Conservation (phyloP, 2,329 filamentous ascomycete genomes). For the Pseudocercospora ulei region DNA sequence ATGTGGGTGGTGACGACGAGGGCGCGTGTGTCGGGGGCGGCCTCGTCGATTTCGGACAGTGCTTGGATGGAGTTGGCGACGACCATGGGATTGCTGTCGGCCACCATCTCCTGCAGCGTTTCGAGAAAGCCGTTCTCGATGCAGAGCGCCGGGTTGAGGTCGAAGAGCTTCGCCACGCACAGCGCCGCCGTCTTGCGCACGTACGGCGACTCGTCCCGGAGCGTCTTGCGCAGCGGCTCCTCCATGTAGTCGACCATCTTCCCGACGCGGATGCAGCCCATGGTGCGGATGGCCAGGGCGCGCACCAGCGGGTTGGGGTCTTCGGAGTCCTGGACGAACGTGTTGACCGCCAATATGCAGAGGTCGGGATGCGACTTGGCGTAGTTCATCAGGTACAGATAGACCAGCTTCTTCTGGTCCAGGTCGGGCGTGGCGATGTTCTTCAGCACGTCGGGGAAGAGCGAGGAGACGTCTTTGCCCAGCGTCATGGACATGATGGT, state of each 20-base stretch:
- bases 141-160: conserved; percentile 83
- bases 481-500: conserved; percentile 99
- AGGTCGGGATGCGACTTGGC: conserved; percentile 97
- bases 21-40: conserved; percentile 80
- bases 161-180: conserved; percentile 95
- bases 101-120: conserved; percentile 86
- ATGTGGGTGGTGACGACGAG: conserved; percentile 71
- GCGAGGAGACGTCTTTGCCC: conserved; percentile 92
- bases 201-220: conserved; percentile 95
- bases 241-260: conserved; percentile 99
- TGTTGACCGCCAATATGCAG: conserved; percentile 97
- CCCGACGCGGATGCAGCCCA: conserved; percentile 96
- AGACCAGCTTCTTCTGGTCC: conserved; percentile 99
- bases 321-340: conserved; percentile 97
- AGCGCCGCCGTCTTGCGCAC: conserved; percentile 97
- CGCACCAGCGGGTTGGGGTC: conserved; percentile 93
- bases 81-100: conserved; percentile 97
- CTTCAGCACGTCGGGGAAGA: conserved; percentile 96
- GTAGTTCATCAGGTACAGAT: conserved; percentile 98
- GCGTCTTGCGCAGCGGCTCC: conserved; percentile 86
- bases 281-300: conserved; percentile 90
- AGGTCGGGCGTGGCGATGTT: conserved; percentile 92
- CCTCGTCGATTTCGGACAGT: conserved; percentile 79
- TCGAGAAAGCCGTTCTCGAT: conserved; percentile 95
- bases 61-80: conserved; percentile 96